Percentiles rank a stretch among this genome's conserved stretches.
phyloP scores from a whole-genome alignment of 331 rosid genomes.

The Quercus phellos region DNA sequence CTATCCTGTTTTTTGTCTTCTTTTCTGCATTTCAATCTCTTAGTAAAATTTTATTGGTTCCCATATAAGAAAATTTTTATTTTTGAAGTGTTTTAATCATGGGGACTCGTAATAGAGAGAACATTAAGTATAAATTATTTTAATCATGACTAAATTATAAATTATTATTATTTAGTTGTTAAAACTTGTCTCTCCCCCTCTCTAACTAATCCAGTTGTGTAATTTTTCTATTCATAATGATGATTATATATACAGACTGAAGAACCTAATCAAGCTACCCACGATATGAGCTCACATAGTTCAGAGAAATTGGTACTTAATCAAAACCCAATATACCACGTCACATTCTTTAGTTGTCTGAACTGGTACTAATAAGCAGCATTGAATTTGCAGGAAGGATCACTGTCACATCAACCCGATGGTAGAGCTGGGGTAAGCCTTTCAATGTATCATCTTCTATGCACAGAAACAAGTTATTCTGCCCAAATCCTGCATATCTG shows the following conservation, averaged over 20 bases:
- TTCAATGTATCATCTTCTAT: background rate
- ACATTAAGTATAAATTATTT: no score
- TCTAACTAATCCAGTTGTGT: background rate
- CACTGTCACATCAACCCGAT: slow-evolving; percentile 11
- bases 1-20: no score
- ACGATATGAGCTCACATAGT: background rate
- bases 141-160: no score
- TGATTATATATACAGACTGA: slow-evolving; percentile 14
- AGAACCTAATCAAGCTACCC: background rate
- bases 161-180: no score
- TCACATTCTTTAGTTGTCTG: background rate
- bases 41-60: no score
- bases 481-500: background rate
- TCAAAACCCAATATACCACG: background rate
- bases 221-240: background rate
- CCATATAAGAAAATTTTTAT: no score
- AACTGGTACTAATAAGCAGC: background rate
- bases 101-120: no score
- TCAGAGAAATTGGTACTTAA: slow-evolving; percentile 11
- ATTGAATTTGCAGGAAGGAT: slow-evolving; percentile 16
- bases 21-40: no score
- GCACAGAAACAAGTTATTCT: background rate
- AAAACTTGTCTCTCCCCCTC: background rate
- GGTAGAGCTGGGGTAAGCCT: slow-evolving; percentile 33
- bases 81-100: no score